Conservation (phyloP, 257 asterid species). For the Cruciata laevipes region DNA sequence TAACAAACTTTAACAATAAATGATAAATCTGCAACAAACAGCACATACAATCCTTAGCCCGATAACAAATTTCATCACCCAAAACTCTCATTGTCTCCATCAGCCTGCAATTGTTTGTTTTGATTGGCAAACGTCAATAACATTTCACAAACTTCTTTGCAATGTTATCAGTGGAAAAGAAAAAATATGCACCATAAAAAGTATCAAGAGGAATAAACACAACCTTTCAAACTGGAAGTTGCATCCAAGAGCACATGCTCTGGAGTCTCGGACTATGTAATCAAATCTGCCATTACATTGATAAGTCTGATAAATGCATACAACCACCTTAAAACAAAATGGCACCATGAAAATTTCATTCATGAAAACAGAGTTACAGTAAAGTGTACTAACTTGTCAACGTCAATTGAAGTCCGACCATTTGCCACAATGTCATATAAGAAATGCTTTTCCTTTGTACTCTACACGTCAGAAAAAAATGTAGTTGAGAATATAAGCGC, state of each 20-base stretch:
- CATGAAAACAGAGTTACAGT: conserved; percentile 9
- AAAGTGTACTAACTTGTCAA: conserved; percentile 79
- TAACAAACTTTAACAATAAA: conserved; percentile 6
- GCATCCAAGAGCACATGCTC: conserved; percentile 96
- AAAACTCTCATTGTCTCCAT: conserved; percentile 90
- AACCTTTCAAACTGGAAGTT: conserved; percentile 81
- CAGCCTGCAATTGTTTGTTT: conserved; percentile 40
- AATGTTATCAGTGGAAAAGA: not conserved
- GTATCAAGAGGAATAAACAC: conserved; percentile 12
- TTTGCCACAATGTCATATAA: conserved; percentile 94
- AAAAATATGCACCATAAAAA: not conserved
- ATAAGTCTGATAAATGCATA: conserved; percentile 5
- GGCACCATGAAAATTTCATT: conserved; percentile 11
- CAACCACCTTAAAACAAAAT: conserved; percentile 5
- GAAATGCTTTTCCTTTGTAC: conserved; percentile 65
- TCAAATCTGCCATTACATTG: conserved; percentile 58
- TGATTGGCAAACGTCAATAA: conserved; percentile 1
- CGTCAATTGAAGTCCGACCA: conserved; percentile 94
- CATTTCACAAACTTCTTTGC: conserved; percentile 4
- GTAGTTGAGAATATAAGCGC: conserved; percentile 8
- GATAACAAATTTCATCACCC: conserved; percentile 90
- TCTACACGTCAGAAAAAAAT: conserved; percentile 41
- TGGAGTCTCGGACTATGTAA: conserved; percentile 74
- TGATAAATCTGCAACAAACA: conserved; percentile 1
- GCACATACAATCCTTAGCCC: conserved; percentile 75